These are phyloP conservation scores for Hydnomerulius pinastri DNA, from an alignment of 768 basidiomycete species.

Conservation along the genomic window DNA sequence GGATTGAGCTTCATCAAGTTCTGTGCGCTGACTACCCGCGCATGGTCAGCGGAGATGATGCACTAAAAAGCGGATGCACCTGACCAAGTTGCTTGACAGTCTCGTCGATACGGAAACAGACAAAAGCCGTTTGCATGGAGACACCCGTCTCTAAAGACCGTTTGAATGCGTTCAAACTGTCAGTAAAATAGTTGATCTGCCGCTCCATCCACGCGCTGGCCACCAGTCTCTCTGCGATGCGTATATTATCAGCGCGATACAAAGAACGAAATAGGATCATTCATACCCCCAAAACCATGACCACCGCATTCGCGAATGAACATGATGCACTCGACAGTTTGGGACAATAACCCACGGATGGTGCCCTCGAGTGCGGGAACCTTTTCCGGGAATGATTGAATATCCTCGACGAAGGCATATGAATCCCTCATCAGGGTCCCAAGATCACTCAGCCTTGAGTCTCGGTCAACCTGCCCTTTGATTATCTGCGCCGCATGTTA, in stretches of 20 bases:
- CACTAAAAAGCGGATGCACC: background rate
- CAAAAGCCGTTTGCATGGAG: conserved; percentile 23
- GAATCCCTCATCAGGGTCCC: conserved; percentile 30
- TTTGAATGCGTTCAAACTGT: conserved; percentile 24
- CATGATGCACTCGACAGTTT: conserved; percentile 38
- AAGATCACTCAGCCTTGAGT: conserved; percentile 29
- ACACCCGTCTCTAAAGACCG: conserved; percentile 28
- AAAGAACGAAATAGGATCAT: background rate
- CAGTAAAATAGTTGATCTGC: conserved; percentile 20
- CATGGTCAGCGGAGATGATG: background rate
- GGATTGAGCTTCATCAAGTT: conserved; percentile 26
- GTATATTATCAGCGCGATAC: conserved; percentile 4
- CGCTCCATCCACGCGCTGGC: conserved; percentile 22
- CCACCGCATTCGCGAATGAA: conserved; percentile 39
- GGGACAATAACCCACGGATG: conserved; percentile 27
- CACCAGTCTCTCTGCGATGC: conserved; percentile 15
- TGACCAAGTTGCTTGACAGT: conserved; percentile 27
- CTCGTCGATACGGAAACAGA: conserved; percentile 32
- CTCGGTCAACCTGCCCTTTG: conserved; percentile 28
- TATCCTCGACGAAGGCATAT: conserved; percentile 33
- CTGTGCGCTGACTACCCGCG: conserved; percentile 18
- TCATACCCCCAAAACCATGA: conserved; percentile 35
- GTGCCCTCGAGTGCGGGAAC: conserved; percentile 29
- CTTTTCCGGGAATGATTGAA: conserved; percentile 29
- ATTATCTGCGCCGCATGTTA: conserved; percentile 24